Percentiles rank a stretch among this genome's conserved stretches.
These are phyloP conservation scores for Ceratocystis variospora DNA, from an alignment of 2,329 filamentous ascomycete genomes.

Conservation along the genomic window DNA sequence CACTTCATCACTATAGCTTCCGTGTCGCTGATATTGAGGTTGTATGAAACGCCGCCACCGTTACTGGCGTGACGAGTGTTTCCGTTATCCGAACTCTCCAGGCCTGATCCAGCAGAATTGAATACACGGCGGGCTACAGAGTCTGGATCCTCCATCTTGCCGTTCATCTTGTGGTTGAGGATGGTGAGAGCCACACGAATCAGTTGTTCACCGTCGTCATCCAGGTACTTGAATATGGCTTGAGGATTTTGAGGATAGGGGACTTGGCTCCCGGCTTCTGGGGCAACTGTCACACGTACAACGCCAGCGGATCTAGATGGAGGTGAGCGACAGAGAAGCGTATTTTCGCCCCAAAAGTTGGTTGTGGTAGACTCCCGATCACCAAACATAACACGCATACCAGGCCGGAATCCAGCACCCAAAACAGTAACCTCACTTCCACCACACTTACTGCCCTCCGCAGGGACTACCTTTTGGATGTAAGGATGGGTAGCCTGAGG, in stretches of 20 bases:
- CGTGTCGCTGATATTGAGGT: conserved; percentile 35
- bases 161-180: conserved; percentile 50
- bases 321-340: conserved; percentile 66
- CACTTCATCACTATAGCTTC: conserved; percentile 58
- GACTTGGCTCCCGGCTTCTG: conserved; percentile 20
- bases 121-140: conserved; percentile 50
- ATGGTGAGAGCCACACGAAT: conserved; percentile 54
- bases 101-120: conserved; percentile 29
- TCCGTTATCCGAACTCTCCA: conserved; percentile 17
- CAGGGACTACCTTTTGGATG: conserved; percentile 73
- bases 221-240: conserved; percentile 57
- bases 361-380: conserved; percentile 50
- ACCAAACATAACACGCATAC: conserved; percentile 74
- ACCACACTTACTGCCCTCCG: conserved; percentile 66
- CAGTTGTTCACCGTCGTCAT: conserved; percentile 55
- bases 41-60: conserved; percentile 33
- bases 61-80: conserved; percentile 27
- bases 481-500: conserved; percentile 31
- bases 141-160: conserved; percentile 46
- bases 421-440: conserved; percentile 79
- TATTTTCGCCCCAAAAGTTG: conserved; percentile 66
- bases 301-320: conserved; percentile 52
- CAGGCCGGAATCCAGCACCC: conserved; percentile 64
- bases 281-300: conserved; percentile 49
- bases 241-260: conserved; percentile 29